phyloP scores from a whole-genome alignment of 352 stramenopile species.

The Blastocystis hominis region DNA sequence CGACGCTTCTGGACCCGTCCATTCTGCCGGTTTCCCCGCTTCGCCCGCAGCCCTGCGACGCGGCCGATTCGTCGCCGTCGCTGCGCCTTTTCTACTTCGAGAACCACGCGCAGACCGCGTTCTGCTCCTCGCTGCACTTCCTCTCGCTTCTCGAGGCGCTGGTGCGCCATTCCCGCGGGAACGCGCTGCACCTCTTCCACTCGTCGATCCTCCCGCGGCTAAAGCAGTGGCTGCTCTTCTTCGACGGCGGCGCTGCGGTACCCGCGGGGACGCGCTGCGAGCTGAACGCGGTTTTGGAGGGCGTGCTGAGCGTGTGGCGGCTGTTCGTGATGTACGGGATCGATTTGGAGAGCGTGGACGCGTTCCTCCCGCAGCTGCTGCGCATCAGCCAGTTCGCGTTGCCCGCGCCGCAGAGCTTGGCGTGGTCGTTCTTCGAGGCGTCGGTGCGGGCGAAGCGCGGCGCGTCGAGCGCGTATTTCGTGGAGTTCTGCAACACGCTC shows the following conservation, averaged over 20 bases:
- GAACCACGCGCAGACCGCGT: background rate
- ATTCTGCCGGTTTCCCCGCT: too few relatives aligned
- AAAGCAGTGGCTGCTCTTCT: constrained; percentile 21
- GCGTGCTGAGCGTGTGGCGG: constrained; percentile 12
- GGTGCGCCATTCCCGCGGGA: background rate
- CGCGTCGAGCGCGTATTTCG: background rate
- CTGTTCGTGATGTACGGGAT: constrained; percentile 28
- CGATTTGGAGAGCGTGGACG: background rate
- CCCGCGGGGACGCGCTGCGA: background rate
- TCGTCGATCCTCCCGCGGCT: background rate
- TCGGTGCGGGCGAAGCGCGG: background rate
- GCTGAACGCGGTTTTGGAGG: background rate
- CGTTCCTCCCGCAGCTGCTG: constrained; percentile 2
- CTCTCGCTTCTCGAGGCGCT: background rate
- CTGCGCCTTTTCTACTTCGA: background rate
- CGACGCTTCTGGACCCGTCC: background rate
- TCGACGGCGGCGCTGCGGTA: background rate
- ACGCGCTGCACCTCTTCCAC: background rate
- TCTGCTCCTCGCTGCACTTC: background rate
- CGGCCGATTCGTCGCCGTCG: background rate
- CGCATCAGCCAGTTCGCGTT: background rate
- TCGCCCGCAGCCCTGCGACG: background rate
- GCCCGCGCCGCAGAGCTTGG: background rate
- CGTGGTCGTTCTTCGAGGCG: constrained; percentile 12
- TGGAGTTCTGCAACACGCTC: constrained; percentile 34